These are phyloP conservation scores for Polychaeton citri DNA, from an alignment of 2,329 filamentous ascomycete genomes.

Conservation along the genomic window DNA sequence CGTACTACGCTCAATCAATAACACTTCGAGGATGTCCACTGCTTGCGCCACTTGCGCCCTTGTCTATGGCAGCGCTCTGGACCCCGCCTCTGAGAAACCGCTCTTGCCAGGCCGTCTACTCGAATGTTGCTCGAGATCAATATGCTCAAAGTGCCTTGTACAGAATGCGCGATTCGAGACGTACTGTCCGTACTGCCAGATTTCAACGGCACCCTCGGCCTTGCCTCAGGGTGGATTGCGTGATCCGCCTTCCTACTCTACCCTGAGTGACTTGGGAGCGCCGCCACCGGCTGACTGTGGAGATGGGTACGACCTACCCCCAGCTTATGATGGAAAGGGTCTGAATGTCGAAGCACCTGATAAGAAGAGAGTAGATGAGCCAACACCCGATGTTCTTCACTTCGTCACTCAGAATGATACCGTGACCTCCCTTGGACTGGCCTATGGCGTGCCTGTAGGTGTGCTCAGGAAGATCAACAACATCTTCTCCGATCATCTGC, in stretches of 20 bases:
- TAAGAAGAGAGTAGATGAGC: slow-evolving; percentile 20
- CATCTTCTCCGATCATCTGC: slow-evolving; percentile 56
- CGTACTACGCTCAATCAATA: too few species aligned
- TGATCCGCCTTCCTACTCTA: slow-evolving; percentile 54
- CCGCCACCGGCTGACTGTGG: slow-evolving; percentile 23
- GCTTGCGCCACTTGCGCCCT: slow-evolving; percentile 21
- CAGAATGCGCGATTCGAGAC: slow-evolving; percentile 55
- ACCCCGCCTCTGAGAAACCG: slow-evolving; percentile 41
- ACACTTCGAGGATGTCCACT: slow-evolving; percentile 9
- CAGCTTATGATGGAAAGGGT: slow-evolving; percentile 26
- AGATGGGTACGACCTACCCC: slow-evolving; percentile 27
- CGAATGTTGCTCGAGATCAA: slow-evolving; percentile 55
- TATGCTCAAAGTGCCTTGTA: slow-evolving; percentile 58
- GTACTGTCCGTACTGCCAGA: slow-evolving; percentile 65
- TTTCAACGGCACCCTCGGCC: slow-evolving; percentile 47
- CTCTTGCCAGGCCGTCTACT: slow-evolving; percentile 47
- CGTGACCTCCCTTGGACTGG: slow-evolving; percentile 53
- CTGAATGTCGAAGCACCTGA: slow-evolving; percentile 12
- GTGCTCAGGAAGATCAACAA: slow-evolving; percentile 55
- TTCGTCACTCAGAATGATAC: slow-evolving; percentile 61
- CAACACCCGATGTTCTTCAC: slow-evolving; percentile 55
- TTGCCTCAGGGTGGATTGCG: slow-evolving; percentile 48
- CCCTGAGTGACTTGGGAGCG: slow-evolving; percentile 7
- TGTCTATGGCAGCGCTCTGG: slow-evolving; percentile 10
- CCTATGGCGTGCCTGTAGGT: slow-evolving; percentile 53